These are phyloP conservation scores for Malus hybrid DNA, from an alignment of 331 rosid genomes.

Conservation along the genomic window DNA sequence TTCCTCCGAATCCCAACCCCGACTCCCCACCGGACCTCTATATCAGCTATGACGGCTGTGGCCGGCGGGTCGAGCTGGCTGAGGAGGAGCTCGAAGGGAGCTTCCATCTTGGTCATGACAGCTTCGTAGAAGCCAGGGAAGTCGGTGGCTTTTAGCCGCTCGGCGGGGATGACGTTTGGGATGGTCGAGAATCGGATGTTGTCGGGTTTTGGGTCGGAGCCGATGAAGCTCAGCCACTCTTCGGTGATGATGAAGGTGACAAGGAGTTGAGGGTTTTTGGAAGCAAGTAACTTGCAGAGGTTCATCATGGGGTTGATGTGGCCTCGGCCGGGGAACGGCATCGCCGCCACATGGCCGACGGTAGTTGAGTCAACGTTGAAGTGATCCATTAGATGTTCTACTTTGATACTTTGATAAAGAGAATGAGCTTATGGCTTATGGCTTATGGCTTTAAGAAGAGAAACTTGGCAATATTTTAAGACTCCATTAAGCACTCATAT, in stretches of 20 bases:
- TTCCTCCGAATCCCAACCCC: slow-evolving; percentile 34
- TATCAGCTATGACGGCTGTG: slow-evolving; percentile 26
- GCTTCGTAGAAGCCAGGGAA: slow-evolving; percentile 34
- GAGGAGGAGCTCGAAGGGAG: slow-evolving; percentile 41
- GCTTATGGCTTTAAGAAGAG: neutral
- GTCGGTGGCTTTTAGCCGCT: slow-evolving; percentile 25
- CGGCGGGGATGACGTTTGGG: slow-evolving; percentile 33
- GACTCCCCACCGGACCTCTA: slow-evolving; percentile 34
- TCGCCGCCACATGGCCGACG: slow-evolving; percentile 28
- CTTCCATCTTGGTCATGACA: slow-evolving; percentile 44
- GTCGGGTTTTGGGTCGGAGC: slow-evolving; percentile 31
- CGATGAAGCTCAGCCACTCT: slow-evolving; percentile 42
- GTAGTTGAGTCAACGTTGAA: neutral
- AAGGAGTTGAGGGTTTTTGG: slow-evolving; percentile 11
- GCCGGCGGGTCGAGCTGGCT: slow-evolving; percentile 29
- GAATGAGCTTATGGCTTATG: neutral
- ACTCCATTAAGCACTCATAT: too few species aligned
- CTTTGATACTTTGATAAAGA: neutral
- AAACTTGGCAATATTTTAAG: too few species aligned
- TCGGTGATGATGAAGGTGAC: slow-evolving; percentile 52
- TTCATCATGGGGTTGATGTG: slow-evolving; percentile 57
- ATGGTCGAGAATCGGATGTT: slow-evolving; percentile 29
- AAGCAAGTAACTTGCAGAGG: slow-evolving; percentile 37
- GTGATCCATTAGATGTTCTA: neutral
- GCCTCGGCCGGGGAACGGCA: slow-evolving; percentile 51